Evolutionary conservation across 352 stramenopile genomes (phyloP), one percentile per base, ranked within the genome.

Genomic region (Pythium myriotylum): DNA sequence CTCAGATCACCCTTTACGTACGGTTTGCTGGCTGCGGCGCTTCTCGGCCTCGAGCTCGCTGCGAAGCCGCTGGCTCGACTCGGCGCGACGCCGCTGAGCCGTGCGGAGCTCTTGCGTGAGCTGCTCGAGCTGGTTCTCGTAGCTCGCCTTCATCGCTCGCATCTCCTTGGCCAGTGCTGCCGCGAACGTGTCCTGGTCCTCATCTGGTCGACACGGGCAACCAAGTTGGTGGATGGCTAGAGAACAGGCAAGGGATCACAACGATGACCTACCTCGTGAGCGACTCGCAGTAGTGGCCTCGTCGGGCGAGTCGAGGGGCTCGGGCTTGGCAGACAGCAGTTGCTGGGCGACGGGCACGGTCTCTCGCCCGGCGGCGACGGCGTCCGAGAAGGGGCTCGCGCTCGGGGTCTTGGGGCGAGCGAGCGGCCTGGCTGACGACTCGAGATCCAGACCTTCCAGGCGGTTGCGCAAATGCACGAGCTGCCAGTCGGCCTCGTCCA

Each of bases 181-280:
- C 5, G 79, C 84, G 40, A 95, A 94, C 23, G 75, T 91, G 48
- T 92, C 82, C 17, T 86, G 78, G 22, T 90, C 81, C 51, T 90
- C 81, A 12, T 60, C 76, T 86, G 58, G 16, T 59, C 14, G 40
- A 45, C 42, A 48, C 47, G 53, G 32, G 5, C 5, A 10, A 10
- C 10, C 10, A 35, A 10, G 29, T 10, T 10, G 29, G 29, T 35
- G 29, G 29, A 35, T n/a, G n/a, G n/a, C n/a, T n/a, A n/a, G n/a
- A n/a, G n/a, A n/a, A n/a, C n/a, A n/a, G n/a, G n/a, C n/a, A n/a
- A n/a, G n/a, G n/a, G n/a, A n/a, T n/a, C n/a, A n/a, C n/a, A n/a
- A n/a, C n/a, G n/a, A n/a, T n/a, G n/a, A n/a, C n/a, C n/a, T 40
- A 63, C 61, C 52, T 50, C 61, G 46, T 12, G 45, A 33, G 20